Conservation (phyloP, 495 filamentous ascomycete genomes). For the Astrothelium macrocarpum region DNA sequence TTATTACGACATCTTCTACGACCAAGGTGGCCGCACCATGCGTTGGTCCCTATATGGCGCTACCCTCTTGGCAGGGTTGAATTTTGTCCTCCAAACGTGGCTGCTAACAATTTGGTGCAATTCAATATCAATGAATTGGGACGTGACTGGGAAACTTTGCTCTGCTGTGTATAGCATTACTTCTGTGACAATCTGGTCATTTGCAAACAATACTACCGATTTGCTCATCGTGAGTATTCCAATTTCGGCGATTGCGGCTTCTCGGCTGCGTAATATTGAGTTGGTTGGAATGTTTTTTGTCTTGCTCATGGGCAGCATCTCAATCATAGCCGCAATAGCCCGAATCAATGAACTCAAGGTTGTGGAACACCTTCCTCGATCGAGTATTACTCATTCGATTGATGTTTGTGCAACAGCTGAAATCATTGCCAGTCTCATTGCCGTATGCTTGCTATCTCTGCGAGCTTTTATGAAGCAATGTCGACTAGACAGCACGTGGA, state of each 20-base stretch:
- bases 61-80: constrained; percentile 22
- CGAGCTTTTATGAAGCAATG: neutral
- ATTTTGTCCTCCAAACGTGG: constrained; percentile 29
- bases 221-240: constrained; percentile 23
- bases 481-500: neutral
- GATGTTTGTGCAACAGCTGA: constrained; percentile 33
- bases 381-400: constrained; percentile 31
- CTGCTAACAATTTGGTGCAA: constrained; percentile 30
- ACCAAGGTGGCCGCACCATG: constrained; percentile 16
- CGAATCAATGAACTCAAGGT: constrained; percentile 25
- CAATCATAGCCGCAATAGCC: constrained; percentile 29
- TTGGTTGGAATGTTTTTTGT: constrained; percentile 27
- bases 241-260: constrained; percentile 15
- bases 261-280: constrained; percentile 22
- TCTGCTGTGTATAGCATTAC: constrained; percentile 30
- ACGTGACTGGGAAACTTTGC: constrained; percentile 25
- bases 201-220: constrained; percentile 23
- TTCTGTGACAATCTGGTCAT: constrained; percentile 27
- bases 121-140: constrained; percentile 28
- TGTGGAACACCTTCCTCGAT: constrained; percentile 24
- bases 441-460: constrained; percentile 9
- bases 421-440: constrained; percentile 25
- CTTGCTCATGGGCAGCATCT: constrained; percentile 29
- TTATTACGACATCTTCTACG: constrained; percentile 26
- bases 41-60: constrained; percentile 20